Evolutionary conservation across 176 grass and related monocot genomes (phyloP).

Genomic region (Avena sativa): DNA sequence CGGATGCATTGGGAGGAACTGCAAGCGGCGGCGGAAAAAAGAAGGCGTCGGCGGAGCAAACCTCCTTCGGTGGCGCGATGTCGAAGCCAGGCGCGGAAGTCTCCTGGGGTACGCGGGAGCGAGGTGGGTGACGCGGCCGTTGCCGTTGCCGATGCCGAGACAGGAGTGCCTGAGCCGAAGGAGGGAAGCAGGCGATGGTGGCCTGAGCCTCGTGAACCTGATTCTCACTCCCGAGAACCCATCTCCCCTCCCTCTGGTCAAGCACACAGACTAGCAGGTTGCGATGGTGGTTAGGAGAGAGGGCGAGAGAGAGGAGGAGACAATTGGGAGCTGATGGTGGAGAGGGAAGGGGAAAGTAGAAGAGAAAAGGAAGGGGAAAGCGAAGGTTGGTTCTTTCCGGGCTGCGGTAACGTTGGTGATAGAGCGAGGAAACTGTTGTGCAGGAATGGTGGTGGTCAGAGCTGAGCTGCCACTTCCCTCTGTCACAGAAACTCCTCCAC

Average conservation of each 20-base stretch:
- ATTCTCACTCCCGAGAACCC: slow-evolving; percentile 43
- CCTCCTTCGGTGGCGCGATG: not conserved
- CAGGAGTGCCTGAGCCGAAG: not conserved
- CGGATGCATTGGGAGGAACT: not conserved
- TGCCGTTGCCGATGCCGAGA: not conserved
- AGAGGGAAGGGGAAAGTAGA: no score
- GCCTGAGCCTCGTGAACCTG: slow-evolving; percentile 25
- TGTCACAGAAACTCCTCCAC: slow-evolving; percentile 46
- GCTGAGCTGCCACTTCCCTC: slow-evolving; percentile 35
- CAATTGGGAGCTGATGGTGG: slow-evolving; percentile 23
- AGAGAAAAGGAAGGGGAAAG: slow-evolving; percentile 19
- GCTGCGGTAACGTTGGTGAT: slow-evolving; percentile 11
- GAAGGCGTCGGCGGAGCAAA: not conserved
- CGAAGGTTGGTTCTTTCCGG: slow-evolving; percentile 27
- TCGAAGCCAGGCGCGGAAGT: not conserved
- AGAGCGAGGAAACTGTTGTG: slow-evolving; percentile 25
- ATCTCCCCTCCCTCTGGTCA: not conserved
- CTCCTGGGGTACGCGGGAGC: not conserved
- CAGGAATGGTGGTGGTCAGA: slow-evolving; percentile 32
- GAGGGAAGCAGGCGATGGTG: not conserved
- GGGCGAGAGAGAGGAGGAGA: slow-evolving; percentile 28
- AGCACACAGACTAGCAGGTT: slow-evolving; percentile 1
- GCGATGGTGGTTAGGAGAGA: slow-evolving; percentile 16
- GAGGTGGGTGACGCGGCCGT: not conserved
- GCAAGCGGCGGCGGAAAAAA: not conserved